phyloP scores from a whole-genome alignment of 2,329 filamentous ascomycete genomes.

The Xylariaceae sp. region DNA sequence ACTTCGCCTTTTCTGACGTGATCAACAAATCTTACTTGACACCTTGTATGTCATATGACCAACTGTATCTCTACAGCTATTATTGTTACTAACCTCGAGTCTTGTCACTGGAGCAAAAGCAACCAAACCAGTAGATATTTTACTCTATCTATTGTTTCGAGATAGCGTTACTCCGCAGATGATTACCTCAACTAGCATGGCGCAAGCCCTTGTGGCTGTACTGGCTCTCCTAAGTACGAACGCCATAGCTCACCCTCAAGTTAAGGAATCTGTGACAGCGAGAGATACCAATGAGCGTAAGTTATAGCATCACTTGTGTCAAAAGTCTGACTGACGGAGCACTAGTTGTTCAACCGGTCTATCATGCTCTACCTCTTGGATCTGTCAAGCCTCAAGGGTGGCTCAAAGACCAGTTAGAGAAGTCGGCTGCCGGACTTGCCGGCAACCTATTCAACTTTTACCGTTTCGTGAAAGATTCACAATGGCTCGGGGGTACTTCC shows the following conservation, averaged over 20 bases:
- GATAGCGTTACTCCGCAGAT: slow-evolving; percentile 12
- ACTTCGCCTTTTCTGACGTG: too few relatives aligned
- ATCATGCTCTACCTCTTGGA: slow-evolving; percentile 36
- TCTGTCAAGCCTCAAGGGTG: slow-evolving; percentile 39
- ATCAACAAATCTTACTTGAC: too few relatives aligned
- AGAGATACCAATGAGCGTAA: slow-evolving; percentile 19
- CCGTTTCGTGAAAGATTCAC: slow-evolving; percentile 55
- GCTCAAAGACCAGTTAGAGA: slow-evolving; percentile 37
- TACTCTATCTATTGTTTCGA: not conserved
- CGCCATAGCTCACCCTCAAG: slow-evolving; percentile 16
- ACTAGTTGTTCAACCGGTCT: slow-evolving; percentile 39
- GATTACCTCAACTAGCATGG: slow-evolving; percentile 4
- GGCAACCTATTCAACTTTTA: slow-evolving; percentile 57
- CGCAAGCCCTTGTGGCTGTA: slow-evolving; percentile 10
- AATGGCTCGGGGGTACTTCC: slow-evolving; percentile 56
- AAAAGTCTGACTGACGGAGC: slow-evolving; percentile 15
- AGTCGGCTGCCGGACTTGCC: slow-evolving; percentile 36
- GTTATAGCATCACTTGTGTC: not conserved
- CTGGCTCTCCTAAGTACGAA: slow-evolving; percentile 19
- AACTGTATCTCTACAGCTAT: too few relatives aligned
- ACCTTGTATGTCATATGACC: too few relatives aligned
- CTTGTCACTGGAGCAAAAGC: too few relatives aligned
- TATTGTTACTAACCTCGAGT: too few relatives aligned
- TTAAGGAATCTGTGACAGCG: not conserved
- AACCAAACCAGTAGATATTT: too few relatives aligned